Conservation (phyloP, 306 rosid species). For the Parietaria judaica region DNA sequence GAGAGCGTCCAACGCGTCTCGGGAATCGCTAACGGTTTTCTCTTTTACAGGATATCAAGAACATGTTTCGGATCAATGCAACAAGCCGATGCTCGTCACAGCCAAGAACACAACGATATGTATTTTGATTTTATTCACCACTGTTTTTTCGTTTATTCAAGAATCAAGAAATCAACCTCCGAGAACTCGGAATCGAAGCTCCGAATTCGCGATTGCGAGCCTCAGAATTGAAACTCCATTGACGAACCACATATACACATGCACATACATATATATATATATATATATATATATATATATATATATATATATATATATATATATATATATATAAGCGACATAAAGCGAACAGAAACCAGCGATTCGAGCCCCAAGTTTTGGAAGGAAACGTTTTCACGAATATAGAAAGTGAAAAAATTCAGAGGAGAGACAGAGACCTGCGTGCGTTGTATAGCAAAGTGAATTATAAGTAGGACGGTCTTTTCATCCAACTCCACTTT, state of each 20-base stretch:
- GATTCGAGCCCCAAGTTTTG: neutral
- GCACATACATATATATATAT: neutral
- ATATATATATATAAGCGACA: too few relatives aligned
- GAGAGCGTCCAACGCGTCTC: too few relatives aligned
- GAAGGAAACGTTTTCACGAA: neutral
- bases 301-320: neutral
- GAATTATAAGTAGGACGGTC: slow-evolving; percentile 60
- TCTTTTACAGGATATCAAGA: too few relatives aligned
- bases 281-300: neutral
- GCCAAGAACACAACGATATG: too few relatives aligned
- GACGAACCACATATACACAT: too few relatives aligned
- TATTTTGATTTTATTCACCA: too few relatives aligned
- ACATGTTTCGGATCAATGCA: too few relatives aligned
- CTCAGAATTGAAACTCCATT: neutral
- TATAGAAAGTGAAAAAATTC: neutral
- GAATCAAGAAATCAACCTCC: neutral
- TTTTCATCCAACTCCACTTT: slow-evolving; percentile 1
- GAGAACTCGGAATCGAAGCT: neutral
- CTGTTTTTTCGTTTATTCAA: too few relatives aligned
- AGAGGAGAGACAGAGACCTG: slow-evolving; percentile 37
- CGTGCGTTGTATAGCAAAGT: slow-evolving; percentile 12
- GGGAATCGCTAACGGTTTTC: too few relatives aligned
- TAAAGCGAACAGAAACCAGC: neutral
- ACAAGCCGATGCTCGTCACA: too few relatives aligned
- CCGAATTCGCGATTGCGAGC: neutral